Conservation (phyloP, 1,284 basidiomycete species). For the Tilletia horrida region DNA sequence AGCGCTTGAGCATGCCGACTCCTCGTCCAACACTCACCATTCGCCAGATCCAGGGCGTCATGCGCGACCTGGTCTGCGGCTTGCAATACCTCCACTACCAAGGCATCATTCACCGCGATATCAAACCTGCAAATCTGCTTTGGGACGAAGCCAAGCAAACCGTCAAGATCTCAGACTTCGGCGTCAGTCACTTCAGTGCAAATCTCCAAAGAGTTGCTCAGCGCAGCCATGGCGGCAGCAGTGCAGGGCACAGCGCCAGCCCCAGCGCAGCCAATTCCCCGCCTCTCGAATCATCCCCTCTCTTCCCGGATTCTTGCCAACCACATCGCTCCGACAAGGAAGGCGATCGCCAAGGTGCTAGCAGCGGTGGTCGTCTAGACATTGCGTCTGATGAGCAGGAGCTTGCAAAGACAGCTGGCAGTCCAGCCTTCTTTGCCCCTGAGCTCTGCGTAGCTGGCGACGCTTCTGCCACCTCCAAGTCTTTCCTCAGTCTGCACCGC, state of each 20-base stretch:
- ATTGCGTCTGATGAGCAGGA: slow-evolving; percentile 75
- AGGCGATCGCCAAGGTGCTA: slow-evolving; percentile 50
- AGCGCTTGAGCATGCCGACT: slow-evolving; percentile 47
- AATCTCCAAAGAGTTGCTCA: slow-evolving; percentile 62
- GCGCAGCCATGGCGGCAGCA: slow-evolving; percentile 19
- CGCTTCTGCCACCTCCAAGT: slow-evolving; percentile 28
- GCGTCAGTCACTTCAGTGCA: slow-evolving; percentile 90
- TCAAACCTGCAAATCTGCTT: slow-evolving; percentile 95
- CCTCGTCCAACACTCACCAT: slow-evolving; percentile 70
- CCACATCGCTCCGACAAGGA: background rate
- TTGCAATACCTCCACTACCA: slow-evolving; percentile 93
- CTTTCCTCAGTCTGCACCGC: background rate
- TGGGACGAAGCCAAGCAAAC: slow-evolving; percentile 70
- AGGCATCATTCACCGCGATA: slow-evolving; percentile 98
- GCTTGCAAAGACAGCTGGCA: slow-evolving; percentile 88
- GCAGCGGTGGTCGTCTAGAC: slow-evolving; percentile 61
- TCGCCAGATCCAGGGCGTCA: slow-evolving; percentile 76
- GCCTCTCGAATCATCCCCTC: background rate
- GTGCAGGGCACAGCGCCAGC: slow-evolving; percentile 12
- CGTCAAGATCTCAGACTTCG: slow-evolving; percentile 97
- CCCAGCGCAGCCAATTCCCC: slow-evolving; percentile 8
- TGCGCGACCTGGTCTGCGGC: slow-evolving; percentile 87
- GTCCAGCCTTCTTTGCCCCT: slow-evolving; percentile 94
- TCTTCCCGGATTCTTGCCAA: background rate
- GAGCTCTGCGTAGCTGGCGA: slow-evolving; percentile 68